Percentiles rank a stretch among this genome's conserved stretches.
Evolutionary conservation across 495 filamentous ascomycete species (phyloP).

Genomic region (Lasiosphaeria hispida): DNA sequence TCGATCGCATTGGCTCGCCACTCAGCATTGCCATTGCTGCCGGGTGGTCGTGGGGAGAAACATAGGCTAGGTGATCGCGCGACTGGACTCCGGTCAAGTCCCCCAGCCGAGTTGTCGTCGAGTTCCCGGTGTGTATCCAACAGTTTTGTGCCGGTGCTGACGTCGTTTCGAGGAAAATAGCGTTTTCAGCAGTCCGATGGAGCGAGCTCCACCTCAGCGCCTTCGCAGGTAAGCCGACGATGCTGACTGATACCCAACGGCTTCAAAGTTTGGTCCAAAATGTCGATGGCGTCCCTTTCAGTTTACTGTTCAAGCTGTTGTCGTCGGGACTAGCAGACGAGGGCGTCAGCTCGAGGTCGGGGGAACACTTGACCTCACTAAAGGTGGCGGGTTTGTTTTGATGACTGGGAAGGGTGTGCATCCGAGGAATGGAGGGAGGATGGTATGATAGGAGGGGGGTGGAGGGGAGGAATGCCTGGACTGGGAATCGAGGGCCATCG

Average conservation of each 20-base stretch:
- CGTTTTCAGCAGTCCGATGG: not conserved
- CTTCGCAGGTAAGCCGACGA: not conserved
- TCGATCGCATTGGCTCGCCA: constrained; percentile 51
- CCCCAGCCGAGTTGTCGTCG: constrained; percentile 6
- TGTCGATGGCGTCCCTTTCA: not conserved
- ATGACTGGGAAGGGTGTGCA: constrained; percentile 7
- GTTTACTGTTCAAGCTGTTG: not conserved
- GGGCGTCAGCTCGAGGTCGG: constrained; percentile 15
- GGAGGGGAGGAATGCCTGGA: constrained; percentile 22
- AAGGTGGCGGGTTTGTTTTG: constrained; percentile 22
- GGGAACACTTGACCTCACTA: not conserved
- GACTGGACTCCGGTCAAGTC: constrained; percentile 14
- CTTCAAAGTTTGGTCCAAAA: not conserved
- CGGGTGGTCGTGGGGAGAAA: constrained; percentile 25
- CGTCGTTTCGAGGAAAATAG: not conserved
- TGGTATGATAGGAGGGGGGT: constrained; percentile 9
- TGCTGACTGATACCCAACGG: not conserved
- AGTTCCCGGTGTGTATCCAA: too few relatives aligned
- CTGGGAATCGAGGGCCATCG: constrained; percentile 11
- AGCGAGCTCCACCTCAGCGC: constrained; percentile 6
- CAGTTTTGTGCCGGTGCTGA: too few relatives aligned
- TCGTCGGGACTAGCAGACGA: not conserved
- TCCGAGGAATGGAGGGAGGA: constrained; percentile 32
- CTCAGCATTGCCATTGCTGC: constrained; percentile 52
- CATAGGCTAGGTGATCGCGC: constrained; percentile 32